Percentiles rank a stretch among this genome's conserved stretches.
Conservation (phyloP, 2,329 filamentous ascomycete species). For the Calonectria henricotiae region DNA sequence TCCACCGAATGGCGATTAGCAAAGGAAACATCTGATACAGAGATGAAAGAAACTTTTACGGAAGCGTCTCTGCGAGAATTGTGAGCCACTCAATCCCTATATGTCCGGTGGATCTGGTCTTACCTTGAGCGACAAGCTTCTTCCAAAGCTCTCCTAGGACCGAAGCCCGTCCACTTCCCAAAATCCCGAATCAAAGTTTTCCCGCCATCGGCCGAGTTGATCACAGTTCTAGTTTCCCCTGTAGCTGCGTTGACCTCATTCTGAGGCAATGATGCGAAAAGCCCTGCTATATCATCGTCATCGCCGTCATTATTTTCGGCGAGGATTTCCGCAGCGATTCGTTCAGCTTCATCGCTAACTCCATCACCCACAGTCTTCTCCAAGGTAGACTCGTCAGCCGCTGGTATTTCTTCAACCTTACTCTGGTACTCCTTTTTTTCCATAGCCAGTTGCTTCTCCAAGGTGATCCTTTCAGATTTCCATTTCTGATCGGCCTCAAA, state of each 20-base stretch:
- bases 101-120: conserved; percentile 34
- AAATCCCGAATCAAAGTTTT: conserved; percentile 84
- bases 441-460: conserved; percentile 76
- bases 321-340: conserved; percentile 73
- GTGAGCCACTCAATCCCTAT: conserved; percentile 33
- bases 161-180: conserved; percentile 85
- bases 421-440: conserved; percentile 59
- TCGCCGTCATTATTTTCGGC: conserved; percentile 66
- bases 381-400: conserved; percentile 42
- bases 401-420: conserved; percentile 44
- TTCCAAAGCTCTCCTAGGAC: conserved; percentile 83
- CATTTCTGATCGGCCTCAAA: conserved; percentile 77
- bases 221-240: conserved; percentile 72
- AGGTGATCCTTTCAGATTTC: conserved; percentile 71
- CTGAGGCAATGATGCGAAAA: conserved; percentile 76
- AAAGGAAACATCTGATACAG: conserved; percentile 82
- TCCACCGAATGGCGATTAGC: conserved; percentile 83
- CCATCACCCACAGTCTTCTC: conserved; percentile 62
- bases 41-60: conserved; percentile 77
- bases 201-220: conserved; percentile 68
- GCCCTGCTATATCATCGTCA: conserved; percentile 66
- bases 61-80: conserved; percentile 74
- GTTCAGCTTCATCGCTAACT: conserved; percentile 71
- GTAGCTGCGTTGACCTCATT: conserved; percentile 73
- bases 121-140: conserved; percentile 89